phyloP scores from a whole-genome alignment of 352 stramenopile species.

The Globisporangium cylindrosporum region DNA sequence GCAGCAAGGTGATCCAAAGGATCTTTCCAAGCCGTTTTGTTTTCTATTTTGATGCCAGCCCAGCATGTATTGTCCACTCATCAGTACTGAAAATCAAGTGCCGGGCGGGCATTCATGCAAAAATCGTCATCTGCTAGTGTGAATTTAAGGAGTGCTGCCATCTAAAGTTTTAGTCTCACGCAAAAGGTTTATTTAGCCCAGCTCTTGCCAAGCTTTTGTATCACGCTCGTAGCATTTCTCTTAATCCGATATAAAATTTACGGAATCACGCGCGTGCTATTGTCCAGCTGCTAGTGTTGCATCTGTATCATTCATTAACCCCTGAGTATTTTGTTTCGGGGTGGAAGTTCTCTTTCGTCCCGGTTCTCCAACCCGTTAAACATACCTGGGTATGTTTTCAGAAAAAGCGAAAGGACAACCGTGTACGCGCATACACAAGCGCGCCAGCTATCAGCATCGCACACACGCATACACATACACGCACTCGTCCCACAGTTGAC shows the following conservation, averaged over 20 bases:
- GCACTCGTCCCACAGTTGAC: not conserved
- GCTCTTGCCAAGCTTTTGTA: not conserved
- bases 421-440: not conserved
- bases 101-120: not conserved
- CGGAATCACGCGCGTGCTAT: not conserved
- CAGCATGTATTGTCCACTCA: not conserved
- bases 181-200: not conserved
- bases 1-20: not conserved
- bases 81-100: not conserved
- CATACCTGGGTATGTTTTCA: not conserved
- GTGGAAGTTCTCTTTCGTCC: not conserved
- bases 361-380: not conserved
- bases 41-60: not conserved
- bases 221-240: not conserved
- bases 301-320: not conserved
- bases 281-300: not conserved
- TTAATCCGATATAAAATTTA: constrained; percentile 3
- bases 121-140: not conserved
- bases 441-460: not conserved
- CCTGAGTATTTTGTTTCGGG: constrained; percentile 1
- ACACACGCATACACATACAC: not conserved
- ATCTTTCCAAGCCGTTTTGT: not conserved
- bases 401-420: not conserved
- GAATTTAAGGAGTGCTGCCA: not conserved
- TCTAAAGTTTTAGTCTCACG: not conserved